These are phyloP conservation scores for Helotiales sp. DNA, from an alignment of 2,329 filamentous ascomycete species.

Conservation along the genomic window DNA sequence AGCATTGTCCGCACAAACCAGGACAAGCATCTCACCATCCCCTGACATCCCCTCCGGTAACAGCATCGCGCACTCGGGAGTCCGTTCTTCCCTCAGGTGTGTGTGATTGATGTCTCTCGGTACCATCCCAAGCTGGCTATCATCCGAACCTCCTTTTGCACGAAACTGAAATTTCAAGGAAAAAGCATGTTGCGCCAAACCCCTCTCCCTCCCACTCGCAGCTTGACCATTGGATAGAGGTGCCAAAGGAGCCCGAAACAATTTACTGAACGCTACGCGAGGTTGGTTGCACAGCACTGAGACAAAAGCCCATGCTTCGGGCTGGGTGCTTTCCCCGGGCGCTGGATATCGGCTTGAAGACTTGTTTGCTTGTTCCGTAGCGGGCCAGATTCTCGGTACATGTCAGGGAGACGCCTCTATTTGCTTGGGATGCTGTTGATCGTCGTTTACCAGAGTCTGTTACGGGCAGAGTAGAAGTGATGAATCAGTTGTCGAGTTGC, in stretches of 20 bases:
- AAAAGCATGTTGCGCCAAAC: background rate
- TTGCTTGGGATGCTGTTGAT: background rate
- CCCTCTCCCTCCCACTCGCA: background rate
- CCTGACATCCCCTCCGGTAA: background rate
- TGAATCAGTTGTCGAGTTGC: background rate
- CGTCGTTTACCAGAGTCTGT: background rate
- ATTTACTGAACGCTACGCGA: background rate
- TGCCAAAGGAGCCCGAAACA: background rate
- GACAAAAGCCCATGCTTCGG: background rate
- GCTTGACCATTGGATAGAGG: background rate
- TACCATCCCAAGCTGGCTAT: background rate
- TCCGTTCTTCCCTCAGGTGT: background rate
- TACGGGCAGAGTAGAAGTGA: background rate
- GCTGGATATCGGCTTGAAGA: background rate
- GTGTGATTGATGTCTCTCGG: background rate
- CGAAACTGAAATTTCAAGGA: background rate
- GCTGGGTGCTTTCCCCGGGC: background rate
- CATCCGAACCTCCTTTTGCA: background rate
- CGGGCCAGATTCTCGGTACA: background rate
- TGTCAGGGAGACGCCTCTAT: background rate
- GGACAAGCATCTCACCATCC: background rate
- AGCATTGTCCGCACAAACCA: background rate
- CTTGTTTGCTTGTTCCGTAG: background rate
- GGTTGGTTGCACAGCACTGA: background rate
- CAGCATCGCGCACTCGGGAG: conserved; percentile 6